These are phyloP conservation scores for Phaeosphaeria sp. DNA, from an alignment of 2,329 filamentous ascomycete genomes.

Conservation along the genomic window DNA sequence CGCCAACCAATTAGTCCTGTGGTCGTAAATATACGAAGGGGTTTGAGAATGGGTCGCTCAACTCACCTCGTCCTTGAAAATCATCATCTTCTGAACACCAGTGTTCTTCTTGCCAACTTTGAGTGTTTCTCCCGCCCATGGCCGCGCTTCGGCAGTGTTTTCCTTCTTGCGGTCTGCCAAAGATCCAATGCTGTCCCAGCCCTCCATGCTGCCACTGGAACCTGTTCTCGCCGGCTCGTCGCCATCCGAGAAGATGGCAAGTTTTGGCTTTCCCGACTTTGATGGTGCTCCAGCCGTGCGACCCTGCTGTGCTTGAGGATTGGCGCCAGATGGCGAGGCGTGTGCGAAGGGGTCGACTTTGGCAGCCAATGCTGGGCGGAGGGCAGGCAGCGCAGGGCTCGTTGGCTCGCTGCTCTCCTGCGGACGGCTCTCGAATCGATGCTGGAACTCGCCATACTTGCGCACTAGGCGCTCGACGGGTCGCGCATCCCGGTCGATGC, in stretches of 20 bases:
- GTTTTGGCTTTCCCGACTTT: constrained; percentile 77
- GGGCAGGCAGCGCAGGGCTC: constrained; percentile 84
- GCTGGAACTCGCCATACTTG: constrained; percentile 92
- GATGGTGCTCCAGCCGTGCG: constrained; percentile 56
- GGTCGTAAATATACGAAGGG: constrained; percentile 52
- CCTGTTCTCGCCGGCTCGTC: constrained; percentile 62
- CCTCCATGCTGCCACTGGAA: constrained; percentile 67
- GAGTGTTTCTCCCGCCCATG: constrained; percentile 91
- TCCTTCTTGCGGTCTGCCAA: constrained; percentile 92
- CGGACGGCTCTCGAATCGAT: constrained; percentile 73
- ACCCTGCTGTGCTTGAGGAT: constrained; percentile 69
- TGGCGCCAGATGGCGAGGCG: constrained; percentile 57
- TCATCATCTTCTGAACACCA: constrained; percentile 78
- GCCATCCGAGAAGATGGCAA: constrained; percentile 88
- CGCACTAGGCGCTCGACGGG: constrained; percentile 81
- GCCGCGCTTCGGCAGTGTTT: constrained; percentile 82
- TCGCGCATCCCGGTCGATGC: constrained; percentile 85
- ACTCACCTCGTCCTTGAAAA: constrained; percentile 97
- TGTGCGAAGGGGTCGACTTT: constrained; percentile 80
- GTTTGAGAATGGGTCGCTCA: constrained; percentile 24
- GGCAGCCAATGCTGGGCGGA: constrained; percentile 81
- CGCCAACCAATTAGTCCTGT: constrained; percentile 85
- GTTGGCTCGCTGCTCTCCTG: constrained; percentile 70
- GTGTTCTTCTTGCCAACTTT: constrained; percentile 85
- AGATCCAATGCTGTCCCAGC: constrained; percentile 92